These are phyloP conservation scores for Pleurotus platypus DNA, from an alignment of 768 basidiomycete species.

Conservation along the genomic window DNA sequence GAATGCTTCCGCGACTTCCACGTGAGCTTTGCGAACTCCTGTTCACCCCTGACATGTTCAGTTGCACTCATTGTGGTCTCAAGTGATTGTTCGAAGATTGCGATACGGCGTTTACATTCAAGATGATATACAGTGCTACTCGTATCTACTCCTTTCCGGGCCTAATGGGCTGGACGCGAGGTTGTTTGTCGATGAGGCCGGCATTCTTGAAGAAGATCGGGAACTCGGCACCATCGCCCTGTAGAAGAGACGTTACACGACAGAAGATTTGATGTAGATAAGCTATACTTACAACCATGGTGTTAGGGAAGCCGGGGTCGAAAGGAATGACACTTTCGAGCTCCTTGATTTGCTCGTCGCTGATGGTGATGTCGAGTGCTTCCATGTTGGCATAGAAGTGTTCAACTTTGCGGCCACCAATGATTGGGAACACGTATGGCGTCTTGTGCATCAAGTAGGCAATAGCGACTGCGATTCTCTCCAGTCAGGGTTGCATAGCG, in stretches of 20 bases:
- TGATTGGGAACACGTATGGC: slow-evolving; percentile 47
- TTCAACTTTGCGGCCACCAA: slow-evolving; percentile 48
- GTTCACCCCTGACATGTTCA: too few relatives aligned
- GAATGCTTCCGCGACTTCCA: too few relatives aligned
- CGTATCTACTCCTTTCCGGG: too few relatives aligned
- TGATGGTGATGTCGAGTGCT: slow-evolving; percentile 40
- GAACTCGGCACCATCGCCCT: background rate
- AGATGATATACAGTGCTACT: too few relatives aligned
- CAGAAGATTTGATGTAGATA: background rate
- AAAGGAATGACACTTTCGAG: slow-evolving; percentile 41
- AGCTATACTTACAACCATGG: slow-evolving; percentile 22
- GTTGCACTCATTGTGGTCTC: too few relatives aligned
- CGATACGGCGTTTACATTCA: too few relatives aligned
- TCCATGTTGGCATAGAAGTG: slow-evolving; percentile 48
- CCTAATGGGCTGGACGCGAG: background rate
- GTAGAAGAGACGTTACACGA: background rate
- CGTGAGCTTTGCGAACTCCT: too few relatives aligned
- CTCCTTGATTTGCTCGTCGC: slow-evolving; percentile 36
- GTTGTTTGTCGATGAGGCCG: background rate
- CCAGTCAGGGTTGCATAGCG: background rate
- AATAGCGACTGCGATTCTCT: slow-evolving; percentile 37
- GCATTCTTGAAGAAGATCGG: background rate
- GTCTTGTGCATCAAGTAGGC: slow-evolving; percentile 52
- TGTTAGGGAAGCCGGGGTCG: slow-evolving; percentile 40
- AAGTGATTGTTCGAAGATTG: too few relatives aligned